These are phyloP conservation scores for Boletus smithii DNA, from an alignment of 1,284 basidiomycete genomes.

Conservation along the genomic window DNA sequence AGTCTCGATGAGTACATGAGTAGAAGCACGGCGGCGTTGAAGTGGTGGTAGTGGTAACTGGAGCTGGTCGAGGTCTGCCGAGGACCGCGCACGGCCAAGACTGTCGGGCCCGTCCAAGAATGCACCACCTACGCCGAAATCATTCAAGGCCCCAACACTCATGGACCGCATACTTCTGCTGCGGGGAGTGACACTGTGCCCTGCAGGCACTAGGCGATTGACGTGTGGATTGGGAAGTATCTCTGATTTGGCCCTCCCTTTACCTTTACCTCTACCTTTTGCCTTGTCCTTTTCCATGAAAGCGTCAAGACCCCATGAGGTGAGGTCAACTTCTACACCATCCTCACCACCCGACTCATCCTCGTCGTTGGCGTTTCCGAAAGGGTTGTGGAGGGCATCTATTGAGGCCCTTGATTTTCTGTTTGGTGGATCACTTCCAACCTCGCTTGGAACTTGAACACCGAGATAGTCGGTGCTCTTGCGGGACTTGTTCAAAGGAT, in stretches of 20 bases:
- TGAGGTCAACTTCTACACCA: conserved; percentile 70
- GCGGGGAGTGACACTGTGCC: conserved; percentile 26
- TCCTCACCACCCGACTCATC: conserved; percentile 51
- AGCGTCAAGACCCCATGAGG: conserved; percentile 78
- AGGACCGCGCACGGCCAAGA: conserved; percentile 37
- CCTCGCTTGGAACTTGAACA: conserved; percentile 60
- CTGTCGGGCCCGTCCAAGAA: conserved; percentile 39
- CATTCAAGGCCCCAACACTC: conserved; percentile 61
- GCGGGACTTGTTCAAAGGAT: conserved; percentile 36
- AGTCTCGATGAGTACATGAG: conserved; percentile 48
- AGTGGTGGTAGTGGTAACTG: conserved; percentile 39
- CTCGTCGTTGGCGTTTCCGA: conserved; percentile 55
- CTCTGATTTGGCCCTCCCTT: conserved; percentile 47
- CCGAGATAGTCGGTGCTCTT: conserved; percentile 64
- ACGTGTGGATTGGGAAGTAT: conserved; percentile 50
- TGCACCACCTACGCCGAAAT: conserved; percentile 46
- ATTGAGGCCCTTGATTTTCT: conserved; percentile 50
- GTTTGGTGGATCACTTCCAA: conserved; percentile 49
- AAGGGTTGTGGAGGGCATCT: conserved; percentile 66
- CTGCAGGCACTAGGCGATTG: conserved; percentile 36
- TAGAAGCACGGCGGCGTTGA: conserved; percentile 46
- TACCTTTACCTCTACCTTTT: conserved; percentile 38
- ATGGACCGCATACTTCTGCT: conserved; percentile 49
- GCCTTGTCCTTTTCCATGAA: conserved; percentile 66
- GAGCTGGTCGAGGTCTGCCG: conserved; percentile 50